Evolutionary conservation across 495 filamentous ascomycete species (phyloP).

Genomic region (Neurospora sp.): DNA sequence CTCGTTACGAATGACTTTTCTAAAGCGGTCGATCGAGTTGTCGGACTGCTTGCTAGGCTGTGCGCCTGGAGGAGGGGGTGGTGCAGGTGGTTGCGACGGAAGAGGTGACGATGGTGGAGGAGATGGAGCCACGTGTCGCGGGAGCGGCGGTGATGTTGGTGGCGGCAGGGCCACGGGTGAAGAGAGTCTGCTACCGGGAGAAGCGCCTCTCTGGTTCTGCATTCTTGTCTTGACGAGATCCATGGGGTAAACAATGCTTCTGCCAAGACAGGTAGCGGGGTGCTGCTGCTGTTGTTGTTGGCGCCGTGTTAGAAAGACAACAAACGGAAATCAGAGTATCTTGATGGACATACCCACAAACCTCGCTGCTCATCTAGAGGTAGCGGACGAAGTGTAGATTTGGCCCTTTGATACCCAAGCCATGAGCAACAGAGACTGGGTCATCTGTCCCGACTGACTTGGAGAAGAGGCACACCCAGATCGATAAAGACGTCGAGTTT

Average conservation of each 20-base stretch:
- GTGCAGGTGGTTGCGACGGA: neutral
- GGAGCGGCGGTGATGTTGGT: neutral
- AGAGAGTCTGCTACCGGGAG: conserved; percentile 60
- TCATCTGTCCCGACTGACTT: neutral
- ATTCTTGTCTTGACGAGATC: conserved; percentile 66
- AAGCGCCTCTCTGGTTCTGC: conserved; percentile 67
- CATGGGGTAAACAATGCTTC: conserved; percentile 87
- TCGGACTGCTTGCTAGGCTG: conserved; percentile 54
- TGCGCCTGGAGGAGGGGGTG: neutral
- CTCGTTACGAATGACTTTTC: conserved; percentile 89
- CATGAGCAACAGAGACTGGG: neutral
- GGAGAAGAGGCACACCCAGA: neutral
- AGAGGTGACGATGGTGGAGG: neutral
- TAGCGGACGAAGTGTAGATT: neutral
- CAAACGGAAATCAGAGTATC: neutral
- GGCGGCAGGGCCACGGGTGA: neutral
- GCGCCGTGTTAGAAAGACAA: neutral
- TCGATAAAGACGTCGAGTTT: neutral
- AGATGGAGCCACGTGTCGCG: no score
- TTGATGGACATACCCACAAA: neutral
- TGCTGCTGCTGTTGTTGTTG: neutral
- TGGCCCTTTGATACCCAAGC: neutral
- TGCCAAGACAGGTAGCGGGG: neutral
- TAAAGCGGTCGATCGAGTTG: conserved; percentile 83
- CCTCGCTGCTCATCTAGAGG: neutral